Evolutionary conservation across 75 land plant genomes (phyloP).

Genomic region (Selaginella tamariscina): DNA sequence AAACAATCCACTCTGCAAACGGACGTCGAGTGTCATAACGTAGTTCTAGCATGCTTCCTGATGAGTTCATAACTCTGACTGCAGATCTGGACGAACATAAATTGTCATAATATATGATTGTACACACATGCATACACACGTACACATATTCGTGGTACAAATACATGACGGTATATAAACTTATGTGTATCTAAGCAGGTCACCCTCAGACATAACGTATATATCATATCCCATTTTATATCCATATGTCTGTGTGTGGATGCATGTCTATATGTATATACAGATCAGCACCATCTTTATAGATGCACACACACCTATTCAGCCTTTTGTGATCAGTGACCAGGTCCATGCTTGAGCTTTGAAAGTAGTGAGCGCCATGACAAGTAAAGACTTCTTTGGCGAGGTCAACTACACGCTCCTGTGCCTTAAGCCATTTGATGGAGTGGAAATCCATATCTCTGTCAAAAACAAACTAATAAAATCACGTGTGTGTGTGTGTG

Average conservation of each 20-base stretch:
- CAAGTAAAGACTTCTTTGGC: conserved; percentile 51
- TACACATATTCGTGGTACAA: no score
- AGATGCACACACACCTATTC: conserved; percentile 32
- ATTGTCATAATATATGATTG: neutral
- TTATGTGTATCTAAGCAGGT: no score
- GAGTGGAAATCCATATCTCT: conserved; percentile 11
- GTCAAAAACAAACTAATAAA: conserved; percentile 20
- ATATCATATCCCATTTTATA: no score
- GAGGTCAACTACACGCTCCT: conserved; percentile 46
- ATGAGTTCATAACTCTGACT: conserved; percentile 59
- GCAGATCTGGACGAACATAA: conserved; percentile 27
- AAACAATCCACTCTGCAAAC: conserved; percentile 53
- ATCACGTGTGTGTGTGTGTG: no score
- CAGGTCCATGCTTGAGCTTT: conserved; percentile 40
- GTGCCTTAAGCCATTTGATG: conserved; percentile 22
- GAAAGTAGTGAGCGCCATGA: conserved; percentile 72
- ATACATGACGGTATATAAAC: no score
- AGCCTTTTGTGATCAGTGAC: conserved; percentile 34
- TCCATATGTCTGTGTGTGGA: no score
- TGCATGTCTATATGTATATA: no score
- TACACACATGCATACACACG: no score
- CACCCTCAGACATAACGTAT: no score
- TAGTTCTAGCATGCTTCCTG: conserved; percentile 82
- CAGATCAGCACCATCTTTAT: neutral
- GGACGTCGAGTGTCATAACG: conserved; percentile 64